These are phyloP conservation scores for Erysimum pusillum DNA, from an alignment of 441 rosid species.

Conservation along the genomic window DNA sequence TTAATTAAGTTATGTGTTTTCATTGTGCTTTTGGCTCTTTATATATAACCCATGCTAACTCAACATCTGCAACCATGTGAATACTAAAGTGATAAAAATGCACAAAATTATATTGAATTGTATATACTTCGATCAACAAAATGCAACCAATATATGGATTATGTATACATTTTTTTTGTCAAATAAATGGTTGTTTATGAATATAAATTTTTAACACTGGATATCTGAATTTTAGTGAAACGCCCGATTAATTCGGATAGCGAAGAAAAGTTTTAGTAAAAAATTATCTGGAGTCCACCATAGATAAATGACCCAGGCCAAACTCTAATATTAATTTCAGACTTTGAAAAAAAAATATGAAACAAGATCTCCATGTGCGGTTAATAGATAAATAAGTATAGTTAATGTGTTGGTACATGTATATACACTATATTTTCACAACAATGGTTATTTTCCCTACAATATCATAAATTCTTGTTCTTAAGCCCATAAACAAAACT, in stretches of 20 bases:
- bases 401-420: too few species aligned
- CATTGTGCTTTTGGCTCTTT: constrained; percentile 23
- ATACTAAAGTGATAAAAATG: constrained; percentile 4
- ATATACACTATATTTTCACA: not conserved
- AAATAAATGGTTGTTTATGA: not conserved
- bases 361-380: not conserved
- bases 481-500: not conserved
- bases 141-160: constrained; percentile 3
- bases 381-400: not conserved
- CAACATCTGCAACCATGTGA: constrained; percentile 24
- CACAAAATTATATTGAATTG: constrained; percentile 15
- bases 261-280: not conserved
- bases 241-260: not conserved
- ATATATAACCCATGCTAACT: constrained; percentile 36
- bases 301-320: not conserved
- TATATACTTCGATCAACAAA: constrained; percentile 4
- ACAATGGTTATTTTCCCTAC: not conserved
- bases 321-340: not conserved
- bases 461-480: not conserved
- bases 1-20: constrained; percentile 31
- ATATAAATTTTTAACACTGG: not conserved
- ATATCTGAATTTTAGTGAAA: not conserved
- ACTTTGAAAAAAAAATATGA: not conserved
- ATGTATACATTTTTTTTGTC: not conserved
- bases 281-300: too few species aligned